These are phyloP conservation scores for Saposhnikovia divaricata DNA, from an alignment of 129 eudicot genomes.

Conservation along the genomic window DNA sequence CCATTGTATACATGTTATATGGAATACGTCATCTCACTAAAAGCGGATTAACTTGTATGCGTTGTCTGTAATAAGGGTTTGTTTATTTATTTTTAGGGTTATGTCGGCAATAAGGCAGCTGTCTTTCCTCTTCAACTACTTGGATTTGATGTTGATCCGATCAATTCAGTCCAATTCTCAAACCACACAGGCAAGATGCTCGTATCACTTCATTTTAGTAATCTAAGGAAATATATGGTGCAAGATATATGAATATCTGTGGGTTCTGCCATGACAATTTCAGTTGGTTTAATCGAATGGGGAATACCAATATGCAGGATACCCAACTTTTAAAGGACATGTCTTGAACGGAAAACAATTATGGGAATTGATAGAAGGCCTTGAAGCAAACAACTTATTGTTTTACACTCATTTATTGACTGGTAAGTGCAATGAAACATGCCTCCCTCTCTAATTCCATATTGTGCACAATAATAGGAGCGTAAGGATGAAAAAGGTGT, in stretches of 20 bases:
- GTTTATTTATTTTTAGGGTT: conserved; percentile 46
- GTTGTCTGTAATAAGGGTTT: neutral
- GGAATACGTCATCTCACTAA: neutral
- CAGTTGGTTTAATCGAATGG: neutral
- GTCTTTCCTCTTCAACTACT: conserved; percentile 90
- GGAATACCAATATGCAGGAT: conserved; percentile 49
- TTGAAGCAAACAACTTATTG: conserved; percentile 73
- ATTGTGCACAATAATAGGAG: neutral
- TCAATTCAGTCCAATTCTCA: conserved; percentile 93
- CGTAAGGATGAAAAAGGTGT: neutral
- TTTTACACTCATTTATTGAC: conserved; percentile 91
- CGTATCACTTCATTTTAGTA: conserved; percentile 12
- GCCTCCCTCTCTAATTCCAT: neutral
- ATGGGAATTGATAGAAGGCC: conserved; percentile 85
- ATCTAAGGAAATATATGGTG: conserved; percentile 18
- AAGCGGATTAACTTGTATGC: neutral
- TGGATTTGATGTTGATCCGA: conserved; percentile 95
- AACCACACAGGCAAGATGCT: conserved; percentile 92
- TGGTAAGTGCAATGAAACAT: conserved; percentile 26
- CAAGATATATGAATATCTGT: conserved; percentile 14
- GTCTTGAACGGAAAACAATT: conserved; percentile 83
- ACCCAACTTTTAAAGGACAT: conserved; percentile 91
- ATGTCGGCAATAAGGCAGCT: conserved; percentile 96
- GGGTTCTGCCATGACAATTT: conserved; percentile 11
- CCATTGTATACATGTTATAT: neutral